Conservation (phyloP, 805 yeast species). For the Lipomyces sp. region DNA sequence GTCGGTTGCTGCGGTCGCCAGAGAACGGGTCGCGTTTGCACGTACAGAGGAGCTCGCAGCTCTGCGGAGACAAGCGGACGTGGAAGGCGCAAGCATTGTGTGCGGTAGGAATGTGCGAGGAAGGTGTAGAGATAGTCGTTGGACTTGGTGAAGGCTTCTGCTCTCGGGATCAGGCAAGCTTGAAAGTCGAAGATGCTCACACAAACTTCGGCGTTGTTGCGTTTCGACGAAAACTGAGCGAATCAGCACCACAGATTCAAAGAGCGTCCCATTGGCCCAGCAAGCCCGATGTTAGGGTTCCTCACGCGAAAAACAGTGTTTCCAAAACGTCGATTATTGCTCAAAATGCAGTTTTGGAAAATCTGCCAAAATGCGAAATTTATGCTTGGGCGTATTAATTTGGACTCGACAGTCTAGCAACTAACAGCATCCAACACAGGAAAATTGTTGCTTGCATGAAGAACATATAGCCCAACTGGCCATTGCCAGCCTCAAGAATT, state of each 20-base stretch:
- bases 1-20: slow-evolving; percentile 42
- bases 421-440: no score
- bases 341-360: neutral
- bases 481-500: neutral
- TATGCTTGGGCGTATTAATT: neutral
- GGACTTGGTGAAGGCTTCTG: neutral
- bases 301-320: neutral
- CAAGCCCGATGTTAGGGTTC: neutral
- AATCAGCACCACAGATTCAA: slow-evolving; percentile 16
- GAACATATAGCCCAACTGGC: neutral
- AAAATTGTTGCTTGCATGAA: neutral
- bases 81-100: slow-evolving; percentile 13
- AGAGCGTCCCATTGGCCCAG: slow-evolving; percentile 14
- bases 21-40: slow-evolving; percentile 36
- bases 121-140: neutral
- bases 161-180: slow-evolving; percentile 1
- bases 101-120: neutral
- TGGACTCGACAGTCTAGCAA: no score
- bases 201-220: neutral
- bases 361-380: neutral
- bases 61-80: slow-evolving; percentile 9
- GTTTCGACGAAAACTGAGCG: slow-evolving; percentile 8
- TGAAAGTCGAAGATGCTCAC: slow-evolving; percentile 1
- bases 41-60: slow-evolving; percentile 20
- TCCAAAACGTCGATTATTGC: neutral